These are phyloP conservation scores for Metschnikowia kofuensis DNA, from an alignment of 805 yeast genomes.

Conservation along the genomic window DNA sequence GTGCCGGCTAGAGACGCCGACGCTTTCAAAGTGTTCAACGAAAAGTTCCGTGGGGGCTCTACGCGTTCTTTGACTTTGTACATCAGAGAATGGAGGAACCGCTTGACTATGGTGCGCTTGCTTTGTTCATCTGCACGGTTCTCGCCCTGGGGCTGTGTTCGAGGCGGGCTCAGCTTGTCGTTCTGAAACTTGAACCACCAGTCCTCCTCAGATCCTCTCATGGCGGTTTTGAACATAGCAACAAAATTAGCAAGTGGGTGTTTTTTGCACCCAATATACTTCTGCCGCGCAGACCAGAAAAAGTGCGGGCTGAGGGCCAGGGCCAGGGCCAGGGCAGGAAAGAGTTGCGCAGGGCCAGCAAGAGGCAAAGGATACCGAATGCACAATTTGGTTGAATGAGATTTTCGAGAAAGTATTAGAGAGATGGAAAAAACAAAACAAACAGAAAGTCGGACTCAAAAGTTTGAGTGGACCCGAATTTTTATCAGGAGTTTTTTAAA, in stretches of 20 bases:
- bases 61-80: conserved; percentile 11
- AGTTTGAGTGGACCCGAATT: no score
- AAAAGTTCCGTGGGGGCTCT: conserved; percentile 4
- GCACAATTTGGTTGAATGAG: no score
- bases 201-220: conserved; percentile 9
- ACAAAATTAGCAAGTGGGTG: conserved; percentile 11
- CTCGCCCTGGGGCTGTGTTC: not conserved
- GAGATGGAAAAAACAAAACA: no score
- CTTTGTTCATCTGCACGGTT: conserved; percentile 5
- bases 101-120: conserved; percentile 13
- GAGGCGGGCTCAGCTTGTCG: conserved; percentile 1
- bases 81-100: conserved; percentile 13
- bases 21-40: conserved; percentile 1
- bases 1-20: not conserved
- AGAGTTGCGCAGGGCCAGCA: not conserved
- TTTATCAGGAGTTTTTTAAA: no score
- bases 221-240: conserved; percentile 15
- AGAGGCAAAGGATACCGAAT: not conserved
- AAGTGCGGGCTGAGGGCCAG: not conserved
- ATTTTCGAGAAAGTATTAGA: no score
- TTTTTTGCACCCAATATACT: conserved; percentile 9
- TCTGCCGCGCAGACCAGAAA: not conserved
- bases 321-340: not conserved
- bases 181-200: conserved; percentile 12
- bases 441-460: no score